phyloP scores from a whole-genome alignment of 495 filamentous ascomycete species.

The Xeromyces bisporus region DNA sequence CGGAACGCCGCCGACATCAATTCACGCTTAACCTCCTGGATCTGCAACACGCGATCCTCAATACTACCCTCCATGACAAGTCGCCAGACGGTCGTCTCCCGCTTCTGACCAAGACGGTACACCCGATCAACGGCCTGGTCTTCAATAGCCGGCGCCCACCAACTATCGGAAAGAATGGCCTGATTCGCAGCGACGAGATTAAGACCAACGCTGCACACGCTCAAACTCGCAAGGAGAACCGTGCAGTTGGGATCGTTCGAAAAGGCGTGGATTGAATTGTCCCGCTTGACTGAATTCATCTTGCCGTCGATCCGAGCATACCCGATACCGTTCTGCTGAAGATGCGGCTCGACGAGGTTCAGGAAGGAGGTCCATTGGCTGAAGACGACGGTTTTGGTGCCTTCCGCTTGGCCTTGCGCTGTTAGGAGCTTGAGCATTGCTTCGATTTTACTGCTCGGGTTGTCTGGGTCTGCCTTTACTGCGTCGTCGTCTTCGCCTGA shows the following conservation, averaged over 20 bases:
- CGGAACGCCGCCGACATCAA: slow-evolving; percentile 63
- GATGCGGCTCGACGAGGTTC: slow-evolving; percentile 54
- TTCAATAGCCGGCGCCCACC: slow-evolving; percentile 92
- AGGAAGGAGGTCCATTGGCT: slow-evolving; percentile 90
- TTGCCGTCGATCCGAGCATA: slow-evolving; percentile 72
- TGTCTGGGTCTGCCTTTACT: slow-evolving; percentile 38
- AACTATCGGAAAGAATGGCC: slow-evolving; percentile 68
- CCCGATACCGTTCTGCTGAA: slow-evolving; percentile 41
- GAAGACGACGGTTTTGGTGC: slow-evolving; percentile 77
- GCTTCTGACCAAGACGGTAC: slow-evolving; percentile 70
- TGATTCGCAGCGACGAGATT: slow-evolving; percentile 83
- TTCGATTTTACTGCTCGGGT: slow-evolving; percentile 70
- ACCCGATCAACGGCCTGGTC: slow-evolving; percentile 89
- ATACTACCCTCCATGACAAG: slow-evolving; percentile 70
- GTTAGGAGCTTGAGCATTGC: slow-evolving; percentile 63
- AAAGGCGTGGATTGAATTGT: slow-evolving; percentile 49
- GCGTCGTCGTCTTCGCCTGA: slow-evolving; percentile 31
- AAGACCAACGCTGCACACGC: slow-evolving; percentile 72
- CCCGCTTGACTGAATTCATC: slow-evolving; percentile 51
- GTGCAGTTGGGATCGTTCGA: slow-evolving; percentile 50
- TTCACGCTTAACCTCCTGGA: slow-evolving; percentile 68
- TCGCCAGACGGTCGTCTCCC: slow-evolving; percentile 61
- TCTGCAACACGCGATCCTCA: slow-evolving; percentile 70
- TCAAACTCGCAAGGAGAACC: slow-evolving; percentile 68
- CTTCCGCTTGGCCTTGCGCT: slow-evolving; percentile 46